phyloP scores from a whole-genome alignment of 495 filamentous ascomycete species.

The Penicillium chermesinum region DNA sequence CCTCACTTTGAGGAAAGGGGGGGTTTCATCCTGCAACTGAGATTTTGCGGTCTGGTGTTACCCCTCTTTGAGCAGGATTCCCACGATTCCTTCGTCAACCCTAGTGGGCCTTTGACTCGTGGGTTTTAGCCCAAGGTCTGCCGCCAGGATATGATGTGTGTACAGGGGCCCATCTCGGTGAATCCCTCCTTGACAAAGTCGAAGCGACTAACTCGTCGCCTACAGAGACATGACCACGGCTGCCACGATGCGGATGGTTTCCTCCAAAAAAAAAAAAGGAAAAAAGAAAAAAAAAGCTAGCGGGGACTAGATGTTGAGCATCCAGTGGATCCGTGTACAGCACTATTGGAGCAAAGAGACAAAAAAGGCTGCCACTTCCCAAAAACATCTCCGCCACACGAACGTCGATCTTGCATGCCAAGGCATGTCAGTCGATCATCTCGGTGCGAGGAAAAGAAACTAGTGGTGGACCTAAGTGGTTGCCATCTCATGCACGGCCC shows the following conservation, averaged over 20 bases:
- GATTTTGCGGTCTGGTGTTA: slow-evolving; percentile 16
- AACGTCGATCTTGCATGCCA: slow-evolving; percentile 23
- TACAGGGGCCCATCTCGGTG: too few relatives aligned
- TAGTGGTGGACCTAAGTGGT: too few relatives aligned
- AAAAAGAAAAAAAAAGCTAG: not conserved
- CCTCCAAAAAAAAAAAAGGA: not conserved
- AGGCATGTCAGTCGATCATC: slow-evolving; percentile 17
- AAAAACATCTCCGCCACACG: slow-evolving; percentile 6
- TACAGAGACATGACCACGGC: slow-evolving; percentile 7
- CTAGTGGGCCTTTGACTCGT: too few relatives aligned
- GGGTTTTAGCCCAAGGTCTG: too few relatives aligned
- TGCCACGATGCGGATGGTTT: slow-evolving; percentile 9
- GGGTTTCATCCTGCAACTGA: slow-evolving; percentile 6
- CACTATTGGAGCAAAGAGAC: slow-evolving; percentile 17
- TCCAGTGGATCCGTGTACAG: slow-evolving; percentile 19
- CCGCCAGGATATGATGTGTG: too few relatives aligned
- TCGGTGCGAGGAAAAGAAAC: too few relatives aligned
- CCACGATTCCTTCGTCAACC: too few relatives aligned
- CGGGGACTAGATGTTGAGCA: slow-evolving; percentile 5
- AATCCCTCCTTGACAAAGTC: too few relatives aligned
- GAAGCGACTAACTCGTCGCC: too few relatives aligned
- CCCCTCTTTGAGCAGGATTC: too few relatives aligned
- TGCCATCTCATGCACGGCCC: too few relatives aligned
- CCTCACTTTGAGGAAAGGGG: not conserved
- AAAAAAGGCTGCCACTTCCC: not conserved